phyloP scores from a whole-genome alignment of 345 rosid species.

The Ceriops tagal region DNA sequence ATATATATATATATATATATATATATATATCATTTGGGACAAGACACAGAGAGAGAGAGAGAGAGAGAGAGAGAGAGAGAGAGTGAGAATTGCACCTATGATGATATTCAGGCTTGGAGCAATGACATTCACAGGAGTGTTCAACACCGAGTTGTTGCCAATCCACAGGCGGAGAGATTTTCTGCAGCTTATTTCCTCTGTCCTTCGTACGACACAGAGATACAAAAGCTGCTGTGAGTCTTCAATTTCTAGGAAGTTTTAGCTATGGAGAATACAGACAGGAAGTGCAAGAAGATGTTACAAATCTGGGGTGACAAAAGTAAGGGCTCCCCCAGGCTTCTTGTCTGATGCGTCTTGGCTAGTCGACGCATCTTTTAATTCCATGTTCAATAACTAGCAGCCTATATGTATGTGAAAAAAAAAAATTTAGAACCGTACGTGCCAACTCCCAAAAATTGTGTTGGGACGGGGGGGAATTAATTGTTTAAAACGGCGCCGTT shows the following conservation, averaged over 20 bases:
- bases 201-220: constrained; percentile 67
- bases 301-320: constrained; percentile 60
- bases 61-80: too few relatives aligned
- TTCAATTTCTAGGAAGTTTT: constrained; percentile 56
- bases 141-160: constrained; percentile 68
- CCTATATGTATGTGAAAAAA: too few relatives aligned
- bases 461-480: too few relatives aligned
- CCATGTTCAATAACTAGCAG: too few relatives aligned
- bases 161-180: constrained; percentile 66
- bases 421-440: too few relatives aligned
- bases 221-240: constrained; percentile 46
- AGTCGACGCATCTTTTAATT: too few relatives aligned
- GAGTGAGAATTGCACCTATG: background rate
- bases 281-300: constrained; percentile 79
- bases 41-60: too few relatives aligned
- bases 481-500: too few relatives aligned
- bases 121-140: constrained; percentile 79
- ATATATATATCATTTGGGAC: too few relatives aligned
- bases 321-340: constrained; percentile 80
- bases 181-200: constrained; percentile 92
- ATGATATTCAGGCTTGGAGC: constrained; percentile 76
- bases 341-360: constrained; percentile 9
- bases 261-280: constrained; percentile 68
- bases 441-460: too few relatives aligned
- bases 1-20: too few relatives aligned